Evolutionary conservation across 202 grass and related monocot genomes (phyloP).

Genomic region (Musa balbisiana): DNA sequence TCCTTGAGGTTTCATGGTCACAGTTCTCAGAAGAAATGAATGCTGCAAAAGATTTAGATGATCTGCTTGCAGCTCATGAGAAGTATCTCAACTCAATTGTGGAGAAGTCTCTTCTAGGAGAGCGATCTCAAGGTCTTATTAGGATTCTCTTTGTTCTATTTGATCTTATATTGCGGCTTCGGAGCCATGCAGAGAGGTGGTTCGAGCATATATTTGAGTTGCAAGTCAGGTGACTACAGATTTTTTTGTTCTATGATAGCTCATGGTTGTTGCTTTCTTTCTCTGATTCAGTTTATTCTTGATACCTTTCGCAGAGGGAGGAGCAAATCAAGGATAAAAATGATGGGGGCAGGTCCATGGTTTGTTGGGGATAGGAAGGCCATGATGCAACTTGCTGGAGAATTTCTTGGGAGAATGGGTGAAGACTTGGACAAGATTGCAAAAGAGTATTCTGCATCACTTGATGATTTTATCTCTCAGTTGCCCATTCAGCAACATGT

Average conservation of each 20-base stretch:
- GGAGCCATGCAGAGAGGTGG: slow-evolving; percentile 74
- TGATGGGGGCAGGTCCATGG: slow-evolving; percentile 43
- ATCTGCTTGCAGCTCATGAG: slow-evolving; percentile 72
- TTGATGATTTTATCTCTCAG: slow-evolving; percentile 83
- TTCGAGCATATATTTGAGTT: slow-evolving; percentile 85
- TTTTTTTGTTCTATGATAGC: background rate
- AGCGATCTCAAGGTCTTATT: slow-evolving; percentile 53
- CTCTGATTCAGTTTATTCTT: slow-evolving; percentile 7
- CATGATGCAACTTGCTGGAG: slow-evolving; percentile 61
- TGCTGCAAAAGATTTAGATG: slow-evolving; percentile 81
- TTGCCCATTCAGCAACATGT: slow-evolving; percentile 88
- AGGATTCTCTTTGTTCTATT: slow-evolving; percentile 69
- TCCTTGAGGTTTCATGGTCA: slow-evolving; percentile 88
- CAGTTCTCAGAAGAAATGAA: slow-evolving; percentile 93
- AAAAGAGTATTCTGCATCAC: slow-evolving; percentile 78
- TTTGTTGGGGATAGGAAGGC: slow-evolving; percentile 65
- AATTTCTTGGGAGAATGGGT: slow-evolving; percentile 77
- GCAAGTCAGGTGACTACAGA: slow-evolving; percentile 51
- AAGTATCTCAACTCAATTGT: slow-evolving; percentile 78
- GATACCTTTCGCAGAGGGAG: slow-evolving; percentile 45
- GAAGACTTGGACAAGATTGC: slow-evolving; percentile 84
- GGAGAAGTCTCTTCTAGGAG: slow-evolving; percentile 81
- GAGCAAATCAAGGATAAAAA: slow-evolving; percentile 59
- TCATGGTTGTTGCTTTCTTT: slow-evolving; percentile 14
- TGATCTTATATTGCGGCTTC: slow-evolving; percentile 77